Base-by-base conservation (phyloP, 1,284 basidiomycete genomes). In the Apiotrichum mycotoxinovorans region DNA sequence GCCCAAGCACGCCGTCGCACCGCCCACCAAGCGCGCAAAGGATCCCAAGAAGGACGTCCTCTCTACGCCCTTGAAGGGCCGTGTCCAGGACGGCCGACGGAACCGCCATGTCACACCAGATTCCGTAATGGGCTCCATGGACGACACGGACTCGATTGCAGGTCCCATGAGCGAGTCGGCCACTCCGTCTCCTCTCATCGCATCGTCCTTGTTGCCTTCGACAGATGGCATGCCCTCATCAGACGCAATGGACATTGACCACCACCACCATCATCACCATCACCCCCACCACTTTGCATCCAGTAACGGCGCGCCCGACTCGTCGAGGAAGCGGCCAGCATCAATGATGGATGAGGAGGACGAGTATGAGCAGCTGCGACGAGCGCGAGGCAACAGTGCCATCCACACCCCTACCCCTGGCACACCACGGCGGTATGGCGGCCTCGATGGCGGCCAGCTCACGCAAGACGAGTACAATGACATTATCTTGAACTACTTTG, bases 401-500 rank as follows among this genome's bases (percentile, higher is more conserved):
- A 69, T 74, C 10, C 73, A 71, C 55, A 75, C 73, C 3, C 73
- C 73, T 22, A 72, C 72, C 2, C 62, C 64, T 11, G 60, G 58
- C 18, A 60, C 54, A 23, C 61, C 67, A 22, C 58, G 57, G 14
- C 30, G 33, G 14, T 63, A 60, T 40, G 52, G 41, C 20, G 62
- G 56, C 9, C 45, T 63, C 26, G 61, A 67, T 41, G 64, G 64
- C 8, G 18, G 27, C 18, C 60, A 64, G 5, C 57, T 75, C 44
- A 75, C 75, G 1, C 78, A 80, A 20, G 76, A 79, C 52, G 73
- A 78, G 25, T 98, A 98, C 71, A 92, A 88, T 44, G 94, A 98
- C 75, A 89, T 94, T 73, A 94, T 99, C 61, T 82, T 99, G 66
- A 95, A 98, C 80, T 98, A 98, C 78, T 99, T 98, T 77, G 94